phyloP scores from a whole-genome alignment of 345 rosid genomes.

The Luvunga scandens region DNA sequence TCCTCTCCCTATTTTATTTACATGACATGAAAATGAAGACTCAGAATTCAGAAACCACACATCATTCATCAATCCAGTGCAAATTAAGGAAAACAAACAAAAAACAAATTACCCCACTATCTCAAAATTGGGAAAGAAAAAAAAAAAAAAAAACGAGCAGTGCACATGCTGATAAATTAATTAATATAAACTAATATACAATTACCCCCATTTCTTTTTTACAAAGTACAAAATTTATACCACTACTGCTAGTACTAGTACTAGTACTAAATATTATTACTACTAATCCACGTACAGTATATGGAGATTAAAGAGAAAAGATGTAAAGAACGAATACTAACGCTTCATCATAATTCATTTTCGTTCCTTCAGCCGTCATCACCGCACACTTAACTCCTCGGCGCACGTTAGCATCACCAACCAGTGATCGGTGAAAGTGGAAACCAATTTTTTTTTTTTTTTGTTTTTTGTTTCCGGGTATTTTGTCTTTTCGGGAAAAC shows the following conservation, averaged over 20 bases:
- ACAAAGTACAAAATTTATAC: slow-evolving; percentile 7
- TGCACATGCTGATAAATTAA: slow-evolving; percentile 4
- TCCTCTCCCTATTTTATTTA: neutral
- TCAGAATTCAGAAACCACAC: neutral
- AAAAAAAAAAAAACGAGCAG: neutral
- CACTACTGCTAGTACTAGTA: neutral
- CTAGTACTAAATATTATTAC: neutral
- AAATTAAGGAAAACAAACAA: neutral
- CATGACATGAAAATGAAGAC: neutral
- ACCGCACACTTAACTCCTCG: slow-evolving; percentile 10
- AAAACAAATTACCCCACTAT: neutral
- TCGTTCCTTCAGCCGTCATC: slow-evolving; percentile 19
- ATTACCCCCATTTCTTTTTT: neutral
- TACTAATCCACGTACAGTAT: neutral
- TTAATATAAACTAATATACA: slow-evolving; percentile 14
- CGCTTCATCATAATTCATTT: slow-evolving; percentile 6
- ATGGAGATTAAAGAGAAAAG: neutral
- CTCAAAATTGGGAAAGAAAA: neutral
- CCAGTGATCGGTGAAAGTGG: neutral
- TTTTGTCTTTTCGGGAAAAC: neutral
- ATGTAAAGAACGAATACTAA: neutral
- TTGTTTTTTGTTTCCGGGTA: no score
- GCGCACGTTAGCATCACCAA: slow-evolving; percentile 33
- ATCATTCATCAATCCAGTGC: neutral
- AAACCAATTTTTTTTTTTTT: neutral